Conservation (phyloP, 805 yeast species). For the Sungouiella blattae region DNA sequence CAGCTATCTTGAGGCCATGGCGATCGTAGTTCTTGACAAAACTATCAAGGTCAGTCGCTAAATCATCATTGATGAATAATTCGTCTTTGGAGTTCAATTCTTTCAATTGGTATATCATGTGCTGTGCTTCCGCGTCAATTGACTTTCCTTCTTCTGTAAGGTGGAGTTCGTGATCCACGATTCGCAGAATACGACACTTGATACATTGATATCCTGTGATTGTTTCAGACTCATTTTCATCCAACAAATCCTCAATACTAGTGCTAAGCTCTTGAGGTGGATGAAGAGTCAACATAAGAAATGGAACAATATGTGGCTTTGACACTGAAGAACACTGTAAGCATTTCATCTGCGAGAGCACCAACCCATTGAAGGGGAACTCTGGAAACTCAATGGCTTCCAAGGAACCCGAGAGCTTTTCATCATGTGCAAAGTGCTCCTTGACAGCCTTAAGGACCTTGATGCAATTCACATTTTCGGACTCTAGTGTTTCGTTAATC, state of each 20-base stretch:
- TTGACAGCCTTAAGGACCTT: constrained; percentile 25
- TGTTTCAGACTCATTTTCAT: constrained; percentile 58
- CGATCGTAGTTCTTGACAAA: constrained; percentile 47
- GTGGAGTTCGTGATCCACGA: constrained; percentile 26
- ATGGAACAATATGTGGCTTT: constrained; percentile 54
- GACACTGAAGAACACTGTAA: constrained; percentile 61
- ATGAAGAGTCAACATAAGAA: constrained; percentile 68
- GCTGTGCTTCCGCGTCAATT: constrained; percentile 9
- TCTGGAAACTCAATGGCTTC: constrained; percentile 43
- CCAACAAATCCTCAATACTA: constrained; percentile 51
- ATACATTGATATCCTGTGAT: constrained; percentile 80
- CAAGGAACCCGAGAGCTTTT: constrained; percentile 3
- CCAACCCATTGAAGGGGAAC: constrained; percentile 71
- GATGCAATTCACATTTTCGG: constrained; percentile 50
- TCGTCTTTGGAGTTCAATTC: constrained; percentile 32
- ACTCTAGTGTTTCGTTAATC: constrained; percentile 71
- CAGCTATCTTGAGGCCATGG: constrained; percentile 40
- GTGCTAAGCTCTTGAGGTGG: constrained; percentile 58
- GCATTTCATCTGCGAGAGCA: constrained; percentile 68
- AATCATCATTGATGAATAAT: constrained; percentile 60
- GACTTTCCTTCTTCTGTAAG: constrained; percentile 17
- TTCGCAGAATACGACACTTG: constrained; percentile 51
- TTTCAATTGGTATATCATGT: constrained; percentile 31
- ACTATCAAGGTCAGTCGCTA: constrained; percentile 46
- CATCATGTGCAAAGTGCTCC: constrained; percentile 4